Base-by-base conservation (phyloP, 192 early-diverging fungal species). In the Podila horticola region DNA sequence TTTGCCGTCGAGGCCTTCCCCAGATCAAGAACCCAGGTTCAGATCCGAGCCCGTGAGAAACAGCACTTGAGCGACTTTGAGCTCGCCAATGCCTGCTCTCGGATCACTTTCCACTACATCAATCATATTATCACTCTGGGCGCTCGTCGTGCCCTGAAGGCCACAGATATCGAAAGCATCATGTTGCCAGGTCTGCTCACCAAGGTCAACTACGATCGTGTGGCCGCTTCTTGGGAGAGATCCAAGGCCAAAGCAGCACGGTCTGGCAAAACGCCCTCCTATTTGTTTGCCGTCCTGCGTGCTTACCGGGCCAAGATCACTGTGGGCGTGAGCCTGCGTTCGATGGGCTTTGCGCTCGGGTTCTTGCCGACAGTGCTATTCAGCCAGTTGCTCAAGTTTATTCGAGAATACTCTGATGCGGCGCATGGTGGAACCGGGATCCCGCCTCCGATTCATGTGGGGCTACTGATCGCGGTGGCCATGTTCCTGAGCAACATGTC, bases 11-110 rank as follows among this genome's bases (percentile, higher is more conserved):
- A 81, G 34, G 66, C 55, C 12, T 73, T 49, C 24, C 71, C 77
- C 28, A 58, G 77, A 6, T 33, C 24, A 2, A 31, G 62, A 22
- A 81, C 77, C 15, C 28, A 33, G 34, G 71, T 81, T 0, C 77
- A 81, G 34, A 61, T 57, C 3, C 61, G 69, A 5, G 71, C 65
- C 22, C 77, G 71, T 5, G 77, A 81, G 48, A 81, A 81, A 52
- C 59, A 68, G 28, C 33, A 69, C 11, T 22, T 68, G 57, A 81
- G 57, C 33, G 66, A 64, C 3, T 65, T 26, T 19, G 38, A 72
- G 13, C 66, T 71, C 17, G 71, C 71, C 28, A 81, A 81, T 36
- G 24, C 72, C 28, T 73, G 50, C 28, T 81, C 70, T 11, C 70
- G 66, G 2, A 24, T 81, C 7, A 58, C 66, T 0, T 71, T 50